Evolutionary conservation across 306 rosid genomes (phyloP).

Genomic region (Hylodesmum podocarpum): DNA sequence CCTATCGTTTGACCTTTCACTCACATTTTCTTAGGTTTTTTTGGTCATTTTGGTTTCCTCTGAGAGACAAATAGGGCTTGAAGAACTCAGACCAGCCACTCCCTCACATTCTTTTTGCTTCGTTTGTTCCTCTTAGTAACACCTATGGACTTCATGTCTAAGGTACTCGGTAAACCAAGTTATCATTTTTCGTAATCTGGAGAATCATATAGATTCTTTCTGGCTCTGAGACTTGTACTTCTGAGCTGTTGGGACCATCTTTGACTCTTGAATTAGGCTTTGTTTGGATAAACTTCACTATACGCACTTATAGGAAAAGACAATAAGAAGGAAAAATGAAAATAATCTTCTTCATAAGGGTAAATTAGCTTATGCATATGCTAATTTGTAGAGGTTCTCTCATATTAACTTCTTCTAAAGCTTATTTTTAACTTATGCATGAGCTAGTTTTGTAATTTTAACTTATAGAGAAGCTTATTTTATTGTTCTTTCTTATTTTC

Average conservation of each 20-base stretch:
- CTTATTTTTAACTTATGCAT: too few relatives aligned
- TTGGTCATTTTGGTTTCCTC: not conserved
- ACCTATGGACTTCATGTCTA: not conserved
- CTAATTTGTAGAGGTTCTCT: too few relatives aligned
- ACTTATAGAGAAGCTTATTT: too few relatives aligned
- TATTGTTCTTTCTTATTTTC: too few relatives aligned
- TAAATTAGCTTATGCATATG: too few relatives aligned
- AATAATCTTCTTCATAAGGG: too few relatives aligned
- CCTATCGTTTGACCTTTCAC: not conserved
- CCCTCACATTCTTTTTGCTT: not conserved
- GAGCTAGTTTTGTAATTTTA: too few relatives aligned
- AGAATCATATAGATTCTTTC: not conserved
- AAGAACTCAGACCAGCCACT: not conserved
- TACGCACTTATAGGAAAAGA: too few relatives aligned
- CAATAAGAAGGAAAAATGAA: too few relatives aligned
- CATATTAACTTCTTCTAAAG: too few relatives aligned
- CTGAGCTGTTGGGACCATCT: not conserved
- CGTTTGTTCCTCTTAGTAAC: not conserved
- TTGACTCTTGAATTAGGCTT: not conserved
- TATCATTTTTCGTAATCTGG: not conserved
- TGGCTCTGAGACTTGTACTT: not conserved
- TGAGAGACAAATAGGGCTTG: not conserved
- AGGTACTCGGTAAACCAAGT: not conserved
- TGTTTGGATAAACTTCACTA: too few relatives aligned
- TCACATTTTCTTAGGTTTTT: not conserved